phyloP scores from a whole-genome alignment of 192 early-diverging fungal species.

The Backusella macrospora region DNA sequence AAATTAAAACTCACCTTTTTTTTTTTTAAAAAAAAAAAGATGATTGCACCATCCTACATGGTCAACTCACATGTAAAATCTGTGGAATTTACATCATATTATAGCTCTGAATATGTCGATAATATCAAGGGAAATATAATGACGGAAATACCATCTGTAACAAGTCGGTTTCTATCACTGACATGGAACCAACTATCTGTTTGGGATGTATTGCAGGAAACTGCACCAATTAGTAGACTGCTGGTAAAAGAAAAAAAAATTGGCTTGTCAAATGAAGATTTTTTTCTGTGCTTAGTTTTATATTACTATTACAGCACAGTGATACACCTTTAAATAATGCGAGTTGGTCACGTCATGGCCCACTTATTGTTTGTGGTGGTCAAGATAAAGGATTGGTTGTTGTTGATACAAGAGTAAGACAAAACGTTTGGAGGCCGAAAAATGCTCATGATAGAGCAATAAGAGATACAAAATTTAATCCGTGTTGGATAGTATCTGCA shows the following conservation, averaged over 20 bases:
- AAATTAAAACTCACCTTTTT: too few species aligned
- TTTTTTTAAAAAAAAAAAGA: background rate
- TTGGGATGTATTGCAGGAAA: constrained; percentile 8
- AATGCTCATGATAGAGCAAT: constrained; percentile 17
- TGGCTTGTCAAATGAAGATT: background rate
- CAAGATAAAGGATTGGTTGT: constrained; percentile 25
- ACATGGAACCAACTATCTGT: background rate
- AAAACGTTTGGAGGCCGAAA: constrained; percentile 35
- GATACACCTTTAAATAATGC: background rate
- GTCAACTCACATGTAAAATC: constrained; percentile 21
- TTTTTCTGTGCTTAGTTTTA: too few species aligned
- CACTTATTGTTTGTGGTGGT: constrained; percentile 36
- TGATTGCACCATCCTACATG: background rate
- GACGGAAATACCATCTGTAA: too few species aligned
- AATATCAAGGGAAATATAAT: too few species aligned
- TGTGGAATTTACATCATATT: constrained; percentile 8
- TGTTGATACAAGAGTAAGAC: constrained; percentile 46
- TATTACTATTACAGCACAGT: background rate
- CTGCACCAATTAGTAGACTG: background rate
- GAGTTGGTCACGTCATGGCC: constrained; percentile 29
- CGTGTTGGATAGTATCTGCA: constrained; percentile 35
- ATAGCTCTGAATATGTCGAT: background rate
- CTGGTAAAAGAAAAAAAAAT: constrained; percentile 12
- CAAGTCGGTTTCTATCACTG: constrained; percentile 7
- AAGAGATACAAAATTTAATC: constrained; percentile 21